These are phyloP conservation scores for Luffa aegyptiaca DNA, from an alignment of 306 rosid species.

Conservation along the genomic window DNA sequence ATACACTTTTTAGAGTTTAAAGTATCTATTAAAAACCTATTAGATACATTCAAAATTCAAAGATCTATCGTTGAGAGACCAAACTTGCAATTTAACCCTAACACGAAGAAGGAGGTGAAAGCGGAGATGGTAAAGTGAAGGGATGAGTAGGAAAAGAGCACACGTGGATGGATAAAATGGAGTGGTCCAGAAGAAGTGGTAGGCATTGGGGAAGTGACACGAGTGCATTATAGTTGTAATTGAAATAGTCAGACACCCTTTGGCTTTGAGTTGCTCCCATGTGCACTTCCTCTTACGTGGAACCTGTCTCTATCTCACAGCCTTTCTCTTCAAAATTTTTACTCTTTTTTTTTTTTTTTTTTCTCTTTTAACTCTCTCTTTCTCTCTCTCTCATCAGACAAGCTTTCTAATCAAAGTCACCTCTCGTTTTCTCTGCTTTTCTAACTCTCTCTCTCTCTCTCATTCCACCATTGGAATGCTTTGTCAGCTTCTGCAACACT, in stretches of 20 bases:
- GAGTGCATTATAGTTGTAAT: neutral
- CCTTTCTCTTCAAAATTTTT: neutral
- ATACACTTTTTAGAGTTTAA: no score
- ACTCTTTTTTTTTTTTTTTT: no score
- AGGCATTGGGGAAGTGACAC: neutral
- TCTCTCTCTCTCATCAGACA: neutral
- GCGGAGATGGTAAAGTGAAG: no score
- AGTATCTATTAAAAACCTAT: no score
- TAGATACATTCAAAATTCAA: no score
- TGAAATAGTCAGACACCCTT: no score
- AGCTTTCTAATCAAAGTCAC: constrained; percentile 4
- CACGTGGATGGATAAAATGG: neutral
- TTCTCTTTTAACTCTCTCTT: no score
- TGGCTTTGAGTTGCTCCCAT: neutral
- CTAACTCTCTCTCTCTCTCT: neutral
- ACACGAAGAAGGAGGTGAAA: no score
- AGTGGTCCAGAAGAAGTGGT: neutral
- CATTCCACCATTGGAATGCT: neutral
- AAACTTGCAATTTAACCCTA: no score
- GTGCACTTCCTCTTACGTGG: constrained; percentile 1
- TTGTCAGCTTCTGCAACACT: neutral
- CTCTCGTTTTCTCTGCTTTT: neutral
- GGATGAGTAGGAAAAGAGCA: neutral
- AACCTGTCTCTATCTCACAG: constrained; percentile 4
- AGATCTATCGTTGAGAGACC: no score